Base-by-base conservation (phyloP, 345 rosid species). In the Brassica carinata region DNA sequence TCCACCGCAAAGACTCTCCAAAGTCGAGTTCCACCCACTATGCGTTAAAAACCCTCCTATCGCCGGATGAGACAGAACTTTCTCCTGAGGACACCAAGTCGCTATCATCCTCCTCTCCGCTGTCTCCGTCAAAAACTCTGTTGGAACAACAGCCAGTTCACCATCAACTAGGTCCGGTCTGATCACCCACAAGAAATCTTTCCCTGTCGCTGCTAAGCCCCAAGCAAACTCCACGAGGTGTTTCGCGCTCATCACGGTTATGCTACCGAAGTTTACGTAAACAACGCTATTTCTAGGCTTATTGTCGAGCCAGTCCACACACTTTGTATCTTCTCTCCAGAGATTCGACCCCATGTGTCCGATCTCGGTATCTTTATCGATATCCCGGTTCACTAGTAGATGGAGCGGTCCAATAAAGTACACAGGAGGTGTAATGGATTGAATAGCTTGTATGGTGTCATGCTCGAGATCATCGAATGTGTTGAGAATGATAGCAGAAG, bases 1-100 rank as follows among this genome's bases (percentile, higher is more conserved):
- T 4, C 92, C 91, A 0, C 75, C 8, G 0, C 72, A 64, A 1
- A 90, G 73, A 26, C 92, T 87, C 77, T 90, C 94, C 2, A 87
- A 3, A 2, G 81, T 87, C 2, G 94, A 90, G 69, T 90, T 90
- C 94, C 94, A 90, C 1, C 94, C 92, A 7, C 80, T 74, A 13
- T 90, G 94, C 0, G 92, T 89, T 33, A 90, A 75, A 63, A 90
- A 86, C 9, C 88, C 92, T 6, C 91, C 91, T 0, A 84, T 13
- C 1, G 91, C 72, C 6, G 85, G 86, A 71, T 90, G 92, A 23
- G 57, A 77, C 4, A 90, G 78, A 8, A 90, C 89, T 75, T 80
- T 71, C 70, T 86, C 89, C 18, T 90, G 94, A 0, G 91, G 87
- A 63, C 91, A 89, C 92, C 94, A 90, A 31, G 73, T 83, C 8